phyloP scores from a whole-genome alignment of 768 basidiomycete species.

The Bullera alba region DNA sequence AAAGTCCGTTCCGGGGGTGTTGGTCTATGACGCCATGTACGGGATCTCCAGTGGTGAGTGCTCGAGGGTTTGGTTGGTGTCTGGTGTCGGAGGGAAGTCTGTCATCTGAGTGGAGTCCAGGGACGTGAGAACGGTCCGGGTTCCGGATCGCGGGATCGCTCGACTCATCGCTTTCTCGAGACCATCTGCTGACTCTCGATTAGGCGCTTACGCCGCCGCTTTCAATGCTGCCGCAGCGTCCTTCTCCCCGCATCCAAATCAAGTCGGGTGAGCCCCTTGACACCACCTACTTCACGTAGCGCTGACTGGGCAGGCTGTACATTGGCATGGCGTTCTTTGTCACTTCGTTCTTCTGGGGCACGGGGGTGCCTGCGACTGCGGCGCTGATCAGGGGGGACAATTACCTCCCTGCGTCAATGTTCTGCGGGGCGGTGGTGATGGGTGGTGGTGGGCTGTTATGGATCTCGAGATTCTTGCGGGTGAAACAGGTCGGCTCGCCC shows the following conservation, averaged over 20 bases:
- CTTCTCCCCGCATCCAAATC: conserved; percentile 14
- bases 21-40: conserved; percentile 22
- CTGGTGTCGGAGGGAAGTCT: too few relatives aligned
- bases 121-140: too few relatives aligned
- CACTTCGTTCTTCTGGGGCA: conserved; percentile 26
- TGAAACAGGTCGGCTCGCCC: not conserved
- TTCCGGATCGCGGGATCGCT: not conserved
- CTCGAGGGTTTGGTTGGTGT: too few relatives aligned
- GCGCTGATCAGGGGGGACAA: conserved; percentile 16
- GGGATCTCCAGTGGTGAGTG: conserved; percentile 20
- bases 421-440: conserved; percentile 13
- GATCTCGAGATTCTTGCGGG: not conserved
- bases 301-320: conserved; percentile 10
- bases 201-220: conserved; percentile 19
- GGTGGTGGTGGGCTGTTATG: conserved; percentile 1
- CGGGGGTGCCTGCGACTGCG: conserved; percentile 19
- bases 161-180: not conserved
- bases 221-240: conserved; percentile 20
- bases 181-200: not conserved
- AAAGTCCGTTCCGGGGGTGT: conserved; percentile 6
- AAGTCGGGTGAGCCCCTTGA: conserved; percentile 11
- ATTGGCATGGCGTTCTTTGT: conserved; percentile 28
- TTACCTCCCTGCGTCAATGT: conserved; percentile 22
- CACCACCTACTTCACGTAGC: not conserved
- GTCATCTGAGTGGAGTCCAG: too few relatives aligned